Conservation (phyloP, 1,284 basidiomycete species). For the Ganoderma sinense region DNA sequence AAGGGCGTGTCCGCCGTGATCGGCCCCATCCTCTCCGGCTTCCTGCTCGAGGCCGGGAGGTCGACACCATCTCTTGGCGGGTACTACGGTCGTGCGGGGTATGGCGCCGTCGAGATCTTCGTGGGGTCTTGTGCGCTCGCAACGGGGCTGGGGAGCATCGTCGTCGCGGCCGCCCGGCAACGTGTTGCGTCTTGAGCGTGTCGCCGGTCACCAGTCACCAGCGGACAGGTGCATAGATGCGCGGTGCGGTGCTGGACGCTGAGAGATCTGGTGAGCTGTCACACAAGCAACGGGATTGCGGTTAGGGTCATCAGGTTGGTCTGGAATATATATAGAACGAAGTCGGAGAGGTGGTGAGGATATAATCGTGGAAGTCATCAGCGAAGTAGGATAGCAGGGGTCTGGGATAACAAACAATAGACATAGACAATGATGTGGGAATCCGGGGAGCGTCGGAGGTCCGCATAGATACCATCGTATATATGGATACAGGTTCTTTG, state of each 20-base stretch:
- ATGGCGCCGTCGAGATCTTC: constrained; percentile 39
- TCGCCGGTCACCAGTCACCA: neutral
- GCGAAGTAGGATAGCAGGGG: neutral
- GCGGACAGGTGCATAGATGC: neutral
- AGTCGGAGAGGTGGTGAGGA: neutral
- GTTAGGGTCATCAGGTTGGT: neutral
- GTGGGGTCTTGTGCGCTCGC: constrained; percentile 37
- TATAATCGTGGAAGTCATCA: neutral
- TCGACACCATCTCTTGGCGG: constrained; percentile 17
- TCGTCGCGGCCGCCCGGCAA: constrained; percentile 30
- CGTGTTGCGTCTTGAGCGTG: neutral
- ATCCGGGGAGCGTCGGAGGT: neutral
- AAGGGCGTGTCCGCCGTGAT: constrained; percentile 37
- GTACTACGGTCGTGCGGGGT: constrained; percentile 34
- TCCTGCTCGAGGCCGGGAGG: constrained; percentile 35
- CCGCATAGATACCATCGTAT: constrained; percentile 13
- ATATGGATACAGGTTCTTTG: neutral
- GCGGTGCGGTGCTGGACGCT: neutral
- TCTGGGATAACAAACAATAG: neutral
- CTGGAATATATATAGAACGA: neutral
- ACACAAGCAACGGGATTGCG: neutral
- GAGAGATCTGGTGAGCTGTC: neutral
- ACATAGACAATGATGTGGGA: neutral
- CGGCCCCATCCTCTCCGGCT: constrained; percentile 37
- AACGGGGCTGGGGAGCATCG: constrained; percentile 31